phyloP scores from a whole-genome alignment of 306 rosid species.

The Prunus mume region DNA sequence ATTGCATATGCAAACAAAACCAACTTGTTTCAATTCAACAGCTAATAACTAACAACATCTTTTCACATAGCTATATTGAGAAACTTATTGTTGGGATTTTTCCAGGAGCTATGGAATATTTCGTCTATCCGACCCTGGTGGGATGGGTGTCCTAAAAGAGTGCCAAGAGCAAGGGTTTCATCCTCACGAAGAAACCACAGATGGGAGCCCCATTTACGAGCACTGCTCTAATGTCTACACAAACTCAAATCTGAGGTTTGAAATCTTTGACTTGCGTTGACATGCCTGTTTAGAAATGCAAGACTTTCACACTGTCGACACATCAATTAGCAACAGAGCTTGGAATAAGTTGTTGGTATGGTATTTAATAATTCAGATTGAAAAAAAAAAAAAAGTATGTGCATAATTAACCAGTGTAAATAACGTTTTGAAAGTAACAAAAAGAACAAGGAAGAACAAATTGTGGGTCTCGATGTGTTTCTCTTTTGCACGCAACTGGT shows the following conservation, averaged over 20 bases:
- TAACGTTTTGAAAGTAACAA: neutral
- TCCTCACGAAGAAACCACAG: constrained; percentile 55
- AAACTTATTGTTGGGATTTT: neutral
- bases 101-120: constrained; percentile 68
- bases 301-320: neutral
- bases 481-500: neutral
- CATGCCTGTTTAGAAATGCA: neutral
- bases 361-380: neutral
- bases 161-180: constrained; percentile 70
- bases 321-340: neutral
- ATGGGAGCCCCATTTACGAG: constrained; percentile 59
- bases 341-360: neutral
- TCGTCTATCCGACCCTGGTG: constrained; percentile 67
- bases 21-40: neutral
- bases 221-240: constrained; percentile 69
- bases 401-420: neutral
- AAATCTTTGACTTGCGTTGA: constrained; percentile 77
- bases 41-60: neutral
- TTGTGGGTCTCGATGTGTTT: neutral
- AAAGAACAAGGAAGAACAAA: neutral
- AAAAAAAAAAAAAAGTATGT: neutral
- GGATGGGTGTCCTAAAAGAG: constrained; percentile 57
- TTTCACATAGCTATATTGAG: neutral
- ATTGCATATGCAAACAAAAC: no score
- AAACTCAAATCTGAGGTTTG: constrained; percentile 75